Conservation (phyloP, 2,329 filamentous ascomycete species). For the Penicillium sp. region DNA sequence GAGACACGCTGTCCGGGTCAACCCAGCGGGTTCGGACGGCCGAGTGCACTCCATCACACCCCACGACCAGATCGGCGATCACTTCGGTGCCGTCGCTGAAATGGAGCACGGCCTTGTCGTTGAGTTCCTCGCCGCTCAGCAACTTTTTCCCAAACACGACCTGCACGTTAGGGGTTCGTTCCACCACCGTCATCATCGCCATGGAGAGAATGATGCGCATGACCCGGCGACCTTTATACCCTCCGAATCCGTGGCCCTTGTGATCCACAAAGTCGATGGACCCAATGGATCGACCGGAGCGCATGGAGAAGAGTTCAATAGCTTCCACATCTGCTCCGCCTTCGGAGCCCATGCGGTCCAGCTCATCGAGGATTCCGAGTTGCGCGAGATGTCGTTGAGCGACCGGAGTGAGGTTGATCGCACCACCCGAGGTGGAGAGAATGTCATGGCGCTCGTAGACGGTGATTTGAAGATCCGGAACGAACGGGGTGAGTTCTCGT, state of each 20-base stretch:
- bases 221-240: conserved; percentile 38
- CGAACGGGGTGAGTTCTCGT: conserved; percentile 28
- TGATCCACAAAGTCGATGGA: conserved; percentile 35
- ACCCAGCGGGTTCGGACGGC: conserved; percentile 32
- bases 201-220: conserved; percentile 39
- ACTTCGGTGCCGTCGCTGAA: conserved; percentile 36
- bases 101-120: conserved; percentile 27
- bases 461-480: conserved; percentile 32
- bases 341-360: conserved; percentile 35
- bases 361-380: conserved; percentile 35
- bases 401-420: conserved; percentile 42
- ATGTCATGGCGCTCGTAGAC: conserved; percentile 38
- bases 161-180: conserved; percentile 33
- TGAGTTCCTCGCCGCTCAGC: conserved; percentile 28
- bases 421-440: conserved; percentile 40
- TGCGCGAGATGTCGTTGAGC: conserved; percentile 40
- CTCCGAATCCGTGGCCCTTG: conserved; percentile 33
- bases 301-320: conserved; percentile 38
- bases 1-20: conserved; percentile 30
- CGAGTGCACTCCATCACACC: conserved; percentile 41
- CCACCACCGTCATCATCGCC: conserved; percentile 36
- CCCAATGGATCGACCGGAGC: conserved; percentile 35
- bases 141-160: conserved; percentile 41
- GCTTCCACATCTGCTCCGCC: conserved; percentile 37
- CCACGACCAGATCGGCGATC: conserved; percentile 33